Conservation (phyloP, 768 basidiomycete species). For the Hericium erinaceus region DNA sequence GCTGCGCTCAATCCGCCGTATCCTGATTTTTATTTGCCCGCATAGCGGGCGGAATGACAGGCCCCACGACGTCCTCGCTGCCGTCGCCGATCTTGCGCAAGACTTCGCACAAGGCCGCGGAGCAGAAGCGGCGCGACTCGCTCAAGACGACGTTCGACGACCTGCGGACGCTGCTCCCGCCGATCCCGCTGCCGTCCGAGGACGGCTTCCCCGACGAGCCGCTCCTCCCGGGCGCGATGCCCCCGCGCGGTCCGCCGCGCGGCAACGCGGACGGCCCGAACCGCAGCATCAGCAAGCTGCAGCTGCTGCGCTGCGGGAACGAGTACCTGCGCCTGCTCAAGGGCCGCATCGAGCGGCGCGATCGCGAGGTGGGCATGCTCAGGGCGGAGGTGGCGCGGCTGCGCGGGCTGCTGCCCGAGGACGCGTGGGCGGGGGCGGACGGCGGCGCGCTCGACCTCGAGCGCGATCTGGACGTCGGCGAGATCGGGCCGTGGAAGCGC, state of each 20-base stretch:
- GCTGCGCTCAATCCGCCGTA: background rate
- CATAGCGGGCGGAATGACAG: conserved; percentile 25
- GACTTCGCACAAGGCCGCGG: conserved; percentile 90
- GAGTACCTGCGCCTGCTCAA: conserved; percentile 76
- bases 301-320: conserved; percentile 85
- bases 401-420: conserved; percentile 28
- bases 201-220: conserved; percentile 64
- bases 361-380: conserved; percentile 64
- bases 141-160: conserved; percentile 92
- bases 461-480: conserved; percentile 50
- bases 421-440: conserved; percentile 21
- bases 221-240: conserved; percentile 77
- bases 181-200: conserved; percentile 76
- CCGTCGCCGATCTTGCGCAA: conserved; percentile 42
- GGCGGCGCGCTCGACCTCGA: conserved; percentile 41
- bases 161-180: conserved; percentile 73
- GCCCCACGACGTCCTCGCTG: conserved; percentile 17
- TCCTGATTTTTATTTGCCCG: conserved; percentile 6
- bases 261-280: conserved; percentile 87
- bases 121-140: conserved; percentile 94
- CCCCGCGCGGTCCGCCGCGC: conserved; percentile 83
- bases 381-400: conserved; percentile 59
- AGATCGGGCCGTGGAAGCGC: conserved; percentile 22
- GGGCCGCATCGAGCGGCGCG: conserved; percentile 67
- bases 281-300: conserved; percentile 88